Evolutionary conservation across 768 basidiomycete genomes (phyloP), one percentile per base, ranked within the genome.

Genomic region (Suillus fuscotomentosus): DNA sequence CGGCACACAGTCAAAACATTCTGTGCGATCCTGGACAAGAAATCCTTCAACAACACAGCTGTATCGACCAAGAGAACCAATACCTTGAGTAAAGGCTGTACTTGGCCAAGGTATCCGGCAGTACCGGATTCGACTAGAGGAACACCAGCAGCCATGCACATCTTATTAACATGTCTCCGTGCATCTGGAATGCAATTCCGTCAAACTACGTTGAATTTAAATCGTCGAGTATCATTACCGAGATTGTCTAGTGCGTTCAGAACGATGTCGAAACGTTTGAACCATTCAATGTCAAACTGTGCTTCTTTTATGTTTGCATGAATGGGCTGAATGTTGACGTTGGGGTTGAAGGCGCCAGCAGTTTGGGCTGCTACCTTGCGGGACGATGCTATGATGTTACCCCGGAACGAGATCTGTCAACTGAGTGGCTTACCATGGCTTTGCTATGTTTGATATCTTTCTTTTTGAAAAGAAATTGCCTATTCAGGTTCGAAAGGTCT

Each of bases 371-470:
- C 95, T 20, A 94, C 85, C 92, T 92, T 69, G 1, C 38, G 54
- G 34, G 43, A 22, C 39, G 20, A 22, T n/a, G 57, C 17, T 31
- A 57, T 39, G 24, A 59, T 43, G 31, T 10, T 65, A 14, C 22
- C 45, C 34, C 56, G 48, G 9, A 43, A 59, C 24, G 20, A 54
- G 17, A 45, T 17, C 0, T n/a, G n/a, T 5, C 17, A 2, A 2
- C 3, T 2, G 11, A 14, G 42, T 20, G 1, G 55, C 87, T 50
- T 65, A 94, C 95, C 78, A 96, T 72, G 2, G 97, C 92, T 80
- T 99, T 99, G 70, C 95, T 91, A 72, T 97, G 92, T 73, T 97
- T 97, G 62, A 99, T 91, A 71, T 99, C 95, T 72, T 97, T 97
- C 79, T 98, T 99, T 67, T 86, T 86, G 79, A 99, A 99, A 47